Base-by-base conservation (phyloP, 1,139 yeast species). In the Kodamaea anthophila region DNA sequence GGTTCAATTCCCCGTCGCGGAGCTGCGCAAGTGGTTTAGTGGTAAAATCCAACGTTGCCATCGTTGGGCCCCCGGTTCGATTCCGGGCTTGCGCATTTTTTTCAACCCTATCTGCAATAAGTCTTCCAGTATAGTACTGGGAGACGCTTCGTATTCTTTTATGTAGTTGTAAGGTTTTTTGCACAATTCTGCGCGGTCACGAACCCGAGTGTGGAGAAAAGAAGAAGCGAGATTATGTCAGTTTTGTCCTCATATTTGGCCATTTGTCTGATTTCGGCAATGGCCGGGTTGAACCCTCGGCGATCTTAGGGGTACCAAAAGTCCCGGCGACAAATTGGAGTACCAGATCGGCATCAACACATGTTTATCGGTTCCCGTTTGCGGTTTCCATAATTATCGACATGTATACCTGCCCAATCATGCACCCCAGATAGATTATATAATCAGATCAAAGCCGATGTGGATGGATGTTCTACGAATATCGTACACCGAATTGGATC, bases 1-100 rank as follows among this genome's bases (percentile, higher is more conserved):
- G 77, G 77, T 70, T 70, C 77, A 66, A 70, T 71, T 71, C 77
- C 77, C 77, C 74, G 77, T 70, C 74, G 70, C 74, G 75, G 76
- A 70, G 77, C 44, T 36, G 27, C 27, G 27, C 27, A 24, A 24
- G 15, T 24, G 27, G 27, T 24, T 24, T 24, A 24, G 27, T 24
- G 27, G 27, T 24, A 24, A 24, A 24, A 24, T 24, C 27, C 27
- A 24, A 24, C 27, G 27, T 24, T 24, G 27, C 27, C 27, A 24
- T 24, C 27, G 27, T 24, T 24, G 27, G 27, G 27, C 27, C 27
- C 27, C 27, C 27, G 27, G 27, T 24, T 24, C 27, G 27, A 24
- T 24, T 24, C 27, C 27, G 27, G 27, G 27, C 15, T 24, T 24
- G 27, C 27, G 27, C 27, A 24, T 24, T 12, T 24, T 24, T 24